These are phyloP conservation scores for Phyllachora maydis DNA, from an alignment of 2,329 filamentous ascomycete species.

Conservation along the genomic window DNA sequence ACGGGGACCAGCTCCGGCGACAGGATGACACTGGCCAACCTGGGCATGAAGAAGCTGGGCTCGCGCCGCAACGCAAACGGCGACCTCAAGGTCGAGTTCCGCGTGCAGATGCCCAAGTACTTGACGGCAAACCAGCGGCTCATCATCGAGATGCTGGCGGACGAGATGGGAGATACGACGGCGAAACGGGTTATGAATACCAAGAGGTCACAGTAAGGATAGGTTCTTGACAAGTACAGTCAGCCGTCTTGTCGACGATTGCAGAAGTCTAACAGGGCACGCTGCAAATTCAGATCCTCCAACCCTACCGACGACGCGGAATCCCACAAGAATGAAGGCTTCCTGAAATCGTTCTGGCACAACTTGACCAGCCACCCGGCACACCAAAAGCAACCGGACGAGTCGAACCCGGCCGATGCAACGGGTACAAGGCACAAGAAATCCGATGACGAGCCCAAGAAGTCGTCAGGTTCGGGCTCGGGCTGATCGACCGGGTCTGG, in stretches of 20 bases:
- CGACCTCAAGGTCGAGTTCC: slow-evolving; percentile 86
- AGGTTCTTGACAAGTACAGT: no score
- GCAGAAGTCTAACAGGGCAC: background rate
- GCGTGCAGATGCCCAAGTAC: slow-evolving; percentile 88
- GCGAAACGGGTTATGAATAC: slow-evolving; percentile 89
- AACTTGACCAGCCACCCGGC: slow-evolving; percentile 61
- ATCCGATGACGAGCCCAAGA: slow-evolving; percentile 8
- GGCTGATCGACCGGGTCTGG: background rate
- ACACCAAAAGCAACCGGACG: slow-evolving; percentile 19
- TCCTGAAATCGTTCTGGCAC: slow-evolving; percentile 86
- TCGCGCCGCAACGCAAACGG: slow-evolving; percentile 49
- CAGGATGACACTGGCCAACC: slow-evolving; percentile 68
- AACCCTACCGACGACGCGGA: slow-evolving; percentile 12
- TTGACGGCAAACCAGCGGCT: slow-evolving; percentile 79
- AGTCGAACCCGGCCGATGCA: slow-evolving; percentile 6
- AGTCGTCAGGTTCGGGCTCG: slow-evolving; percentile 3
- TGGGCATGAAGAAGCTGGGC: slow-evolving; percentile 81
- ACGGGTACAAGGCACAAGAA: no score
- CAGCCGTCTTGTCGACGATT: no score
- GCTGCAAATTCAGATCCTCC: slow-evolving; percentile 1
- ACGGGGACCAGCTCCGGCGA: slow-evolving; percentile 89
- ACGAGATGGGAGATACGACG: slow-evolving; percentile 85
- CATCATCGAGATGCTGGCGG: slow-evolving; percentile 85
- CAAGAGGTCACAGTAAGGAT: slow-evolving; percentile 29
- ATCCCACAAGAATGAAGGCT: slow-evolving; percentile 64